These are phyloP conservation scores for Paraphaeosphaeria sporulosa DNA, from an alignment of 2,329 filamentous ascomycete species.

Conservation along the genomic window DNA sequence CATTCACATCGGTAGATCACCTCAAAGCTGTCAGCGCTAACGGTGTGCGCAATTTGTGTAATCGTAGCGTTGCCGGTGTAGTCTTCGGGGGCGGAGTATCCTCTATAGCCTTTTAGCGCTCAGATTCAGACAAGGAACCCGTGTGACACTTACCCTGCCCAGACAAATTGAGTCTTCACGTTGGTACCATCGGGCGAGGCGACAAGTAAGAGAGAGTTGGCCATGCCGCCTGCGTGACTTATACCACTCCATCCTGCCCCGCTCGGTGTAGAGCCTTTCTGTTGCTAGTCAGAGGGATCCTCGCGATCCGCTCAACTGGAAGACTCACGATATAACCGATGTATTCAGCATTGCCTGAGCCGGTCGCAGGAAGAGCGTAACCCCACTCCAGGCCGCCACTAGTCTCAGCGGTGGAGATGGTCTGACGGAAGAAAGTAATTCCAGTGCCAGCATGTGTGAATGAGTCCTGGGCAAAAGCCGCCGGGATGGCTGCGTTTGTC, in stretches of 20 bases:
- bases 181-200: slow-evolving; percentile 36
- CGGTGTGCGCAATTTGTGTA: slow-evolving; percentile 65
- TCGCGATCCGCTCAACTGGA: background rate
- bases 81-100: slow-evolving; percentile 65
- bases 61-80: slow-evolving; percentile 70
- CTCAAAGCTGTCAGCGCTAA: slow-evolving; percentile 67
- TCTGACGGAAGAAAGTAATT: slow-evolving; percentile 42
- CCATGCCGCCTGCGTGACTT: slow-evolving; percentile 48
- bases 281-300: slow-evolving; percentile 18
- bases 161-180: slow-evolving; percentile 44
- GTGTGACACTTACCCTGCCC: slow-evolving; percentile 31
- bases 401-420: slow-evolving; percentile 34
- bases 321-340: slow-evolving; percentile 47
- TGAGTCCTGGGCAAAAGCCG: slow-evolving; percentile 39
- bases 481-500: slow-evolving; percentile 29
- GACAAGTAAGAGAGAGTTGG: slow-evolving; percentile 43
- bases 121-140: too few relatives aligned
- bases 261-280: slow-evolving; percentile 40
- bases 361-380: slow-evolving; percentile 39
- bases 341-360: slow-evolving; percentile 43
- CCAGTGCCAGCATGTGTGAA: slow-evolving; percentile 42
- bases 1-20: slow-evolving; percentile 70
- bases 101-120: slow-evolving; percentile 44
- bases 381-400: slow-evolving; percentile 46
- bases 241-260: slow-evolving; percentile 48